Evolutionary conservation across 768 basidiomycete genomes (phyloP).

Genomic region (Boletales sp.): DNA sequence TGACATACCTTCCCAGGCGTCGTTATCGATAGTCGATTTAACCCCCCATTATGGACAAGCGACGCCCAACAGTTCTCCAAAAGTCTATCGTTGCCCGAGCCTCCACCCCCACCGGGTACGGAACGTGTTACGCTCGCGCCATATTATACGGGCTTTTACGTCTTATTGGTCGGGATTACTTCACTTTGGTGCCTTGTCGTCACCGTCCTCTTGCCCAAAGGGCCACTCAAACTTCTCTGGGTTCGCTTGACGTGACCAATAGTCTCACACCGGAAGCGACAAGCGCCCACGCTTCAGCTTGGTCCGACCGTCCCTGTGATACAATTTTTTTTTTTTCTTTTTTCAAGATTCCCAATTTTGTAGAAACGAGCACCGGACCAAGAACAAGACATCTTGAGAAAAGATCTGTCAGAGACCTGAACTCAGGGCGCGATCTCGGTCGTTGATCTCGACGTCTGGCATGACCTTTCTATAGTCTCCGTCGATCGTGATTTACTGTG

Average conservation of each 20-base stretch:
- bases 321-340: neutral
- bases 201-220: neutral
- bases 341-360: neutral
- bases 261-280: conserved; percentile 1
- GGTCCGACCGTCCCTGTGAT: neutral
- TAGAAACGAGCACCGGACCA: neutral
- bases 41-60: neutral
- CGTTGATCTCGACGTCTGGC: neutral
- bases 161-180: neutral
- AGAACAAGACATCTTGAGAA: neutral
- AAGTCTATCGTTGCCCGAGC: neutral
- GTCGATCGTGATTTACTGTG: conserved; percentile 10
- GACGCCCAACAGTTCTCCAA: neutral
- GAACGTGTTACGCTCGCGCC: neutral
- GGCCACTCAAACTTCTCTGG: neutral
- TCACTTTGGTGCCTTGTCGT: neutral
- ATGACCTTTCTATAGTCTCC: neutral
- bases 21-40: neutral
- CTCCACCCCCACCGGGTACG: conserved; percentile 12
- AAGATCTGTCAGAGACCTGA: neutral
- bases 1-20: neutral
- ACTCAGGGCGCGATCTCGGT: neutral
- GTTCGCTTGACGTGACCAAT: conserved; percentile 1
- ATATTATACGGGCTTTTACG: neutral
- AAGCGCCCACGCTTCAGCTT: neutral